Conservation (phyloP, 805 yeast genomes). For the Starmerella powellii region DNA sequence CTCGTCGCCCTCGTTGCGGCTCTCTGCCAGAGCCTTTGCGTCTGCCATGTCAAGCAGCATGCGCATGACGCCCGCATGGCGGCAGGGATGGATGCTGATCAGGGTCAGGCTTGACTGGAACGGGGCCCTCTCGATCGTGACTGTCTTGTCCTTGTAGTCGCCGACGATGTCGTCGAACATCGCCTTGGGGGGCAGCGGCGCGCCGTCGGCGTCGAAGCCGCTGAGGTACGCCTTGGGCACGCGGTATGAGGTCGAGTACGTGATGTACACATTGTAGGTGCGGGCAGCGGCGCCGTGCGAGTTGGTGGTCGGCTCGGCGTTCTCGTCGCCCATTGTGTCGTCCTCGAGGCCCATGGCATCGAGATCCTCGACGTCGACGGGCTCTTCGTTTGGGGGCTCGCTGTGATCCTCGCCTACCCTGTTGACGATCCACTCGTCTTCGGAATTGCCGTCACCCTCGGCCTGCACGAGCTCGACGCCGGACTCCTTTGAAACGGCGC, state of each 20-base stretch:
- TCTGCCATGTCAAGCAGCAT: constrained; percentile 68
- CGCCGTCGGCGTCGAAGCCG: constrained; percentile 73
- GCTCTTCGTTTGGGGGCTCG: constrained; percentile 4
- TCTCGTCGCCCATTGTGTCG: constrained; percentile 14
- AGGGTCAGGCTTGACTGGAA: constrained; percentile 58
- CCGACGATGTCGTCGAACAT: constrained; percentile 92
- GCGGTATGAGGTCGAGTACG: constrained; percentile 87
- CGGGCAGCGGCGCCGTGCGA: constrained; percentile 12
- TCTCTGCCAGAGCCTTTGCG: constrained; percentile 17
- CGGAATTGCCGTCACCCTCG: constrained; percentile 36
- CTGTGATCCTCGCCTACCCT: not conserved
- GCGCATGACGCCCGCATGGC: constrained; percentile 89
- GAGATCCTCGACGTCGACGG: constrained; percentile 27
- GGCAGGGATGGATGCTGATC: constrained; percentile 92
- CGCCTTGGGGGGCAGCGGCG: constrained; percentile 71
- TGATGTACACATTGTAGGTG: constrained; percentile 76
- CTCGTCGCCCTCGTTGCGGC: constrained; percentile 31
- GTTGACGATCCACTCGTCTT: constrained; percentile 32
- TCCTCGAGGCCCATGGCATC: constrained; percentile 26
- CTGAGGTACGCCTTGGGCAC: constrained; percentile 90
- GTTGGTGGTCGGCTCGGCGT: constrained; percentile 25
- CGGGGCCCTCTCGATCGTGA: constrained; percentile 88
- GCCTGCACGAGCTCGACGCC: constrained; percentile 28
- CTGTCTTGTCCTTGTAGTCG: constrained; percentile 91
- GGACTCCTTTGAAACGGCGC: constrained; percentile 38